Conservation (phyloP, 768 basidiomycete genomes). For the Tulasnella sp. region DNA sequence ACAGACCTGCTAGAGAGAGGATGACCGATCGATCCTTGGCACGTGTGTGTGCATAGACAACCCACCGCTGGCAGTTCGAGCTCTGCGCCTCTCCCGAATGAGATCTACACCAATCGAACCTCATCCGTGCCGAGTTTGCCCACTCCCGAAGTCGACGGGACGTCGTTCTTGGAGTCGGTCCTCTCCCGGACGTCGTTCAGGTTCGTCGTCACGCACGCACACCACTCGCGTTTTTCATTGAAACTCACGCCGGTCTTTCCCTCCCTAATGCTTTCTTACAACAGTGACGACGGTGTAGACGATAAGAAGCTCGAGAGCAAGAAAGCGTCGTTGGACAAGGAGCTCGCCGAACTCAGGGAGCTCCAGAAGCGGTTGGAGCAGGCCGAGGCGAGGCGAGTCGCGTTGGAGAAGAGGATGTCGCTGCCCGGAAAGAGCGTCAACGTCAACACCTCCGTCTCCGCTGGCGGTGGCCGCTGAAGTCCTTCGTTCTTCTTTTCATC, state of each 20-base stretch:
- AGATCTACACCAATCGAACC: not conserved
- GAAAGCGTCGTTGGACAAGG: not conserved
- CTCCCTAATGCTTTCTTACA: not conserved
- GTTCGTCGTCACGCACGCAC: not conserved
- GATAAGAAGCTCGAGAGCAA: not conserved
- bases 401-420: not conserved
- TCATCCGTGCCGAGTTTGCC: not conserved
- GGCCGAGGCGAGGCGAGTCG: not conserved
- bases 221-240: not conserved
- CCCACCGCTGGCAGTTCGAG: not conserved
- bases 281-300: not conserved
- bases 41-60: not conserved
- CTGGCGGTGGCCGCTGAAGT: not conserved
- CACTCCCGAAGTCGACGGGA: not conserved
- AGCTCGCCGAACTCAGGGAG: not conserved
- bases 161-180: not conserved
- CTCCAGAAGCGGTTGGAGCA: not conserved
- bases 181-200: not conserved
- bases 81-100: not conserved
- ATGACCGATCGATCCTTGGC: not conserved
- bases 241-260: not conserved
- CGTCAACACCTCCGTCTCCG: too few relatives aligned
- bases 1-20: not conserved
- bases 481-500: not conserved
- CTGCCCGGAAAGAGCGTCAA: not conserved